Conservation (phyloP, 1,139 yeast genomes). For the Meyerozyma elateridarum region DNA sequence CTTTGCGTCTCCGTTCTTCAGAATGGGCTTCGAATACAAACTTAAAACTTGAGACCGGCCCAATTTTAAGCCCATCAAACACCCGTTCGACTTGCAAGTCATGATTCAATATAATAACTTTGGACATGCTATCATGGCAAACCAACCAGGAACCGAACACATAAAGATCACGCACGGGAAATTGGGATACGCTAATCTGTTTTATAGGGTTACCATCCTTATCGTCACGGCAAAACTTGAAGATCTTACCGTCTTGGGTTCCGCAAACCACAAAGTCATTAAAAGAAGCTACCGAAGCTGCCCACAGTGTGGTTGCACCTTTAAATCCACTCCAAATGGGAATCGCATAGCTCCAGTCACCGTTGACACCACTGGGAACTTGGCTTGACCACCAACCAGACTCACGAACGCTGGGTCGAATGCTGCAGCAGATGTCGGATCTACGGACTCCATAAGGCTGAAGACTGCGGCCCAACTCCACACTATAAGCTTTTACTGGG, state of each 20-base stretch:
- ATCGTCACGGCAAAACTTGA: not conserved
- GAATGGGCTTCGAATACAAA: constrained; percentile 8
- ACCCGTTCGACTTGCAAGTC: constrained; percentile 17
- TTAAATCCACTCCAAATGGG: constrained; percentile 1
- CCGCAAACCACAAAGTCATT: not conserved
- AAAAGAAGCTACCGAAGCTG: not conserved
- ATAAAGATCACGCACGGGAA: constrained; percentile 22
- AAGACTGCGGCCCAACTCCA: constrained; percentile 5
- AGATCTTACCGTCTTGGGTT: constrained; percentile 1
- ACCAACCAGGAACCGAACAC: constrained; percentile 19
- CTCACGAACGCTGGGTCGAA: not conserved
- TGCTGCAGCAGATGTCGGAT: constrained; percentile 1
- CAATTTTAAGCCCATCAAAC: constrained; percentile 23
- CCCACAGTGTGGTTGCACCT: not conserved
- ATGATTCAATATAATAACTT: constrained; percentile 25
- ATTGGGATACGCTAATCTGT: constrained; percentile 21
- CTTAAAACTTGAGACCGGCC: constrained; percentile 21
- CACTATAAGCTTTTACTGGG: constrained; percentile 30
- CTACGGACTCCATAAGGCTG: constrained; percentile 1
- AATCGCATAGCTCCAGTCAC: constrained; percentile 2
- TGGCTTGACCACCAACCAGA: constrained; percentile 1
- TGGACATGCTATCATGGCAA: constrained; percentile 30
- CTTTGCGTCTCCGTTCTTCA: not conserved
- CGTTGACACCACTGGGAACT: not conserved
- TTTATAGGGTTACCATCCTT: not conserved